Percentiles rank a stretch among this genome's conserved stretches.
Conservation (phyloP, 495 filamentous ascomycete species). For the Cercophora sp. region DNA sequence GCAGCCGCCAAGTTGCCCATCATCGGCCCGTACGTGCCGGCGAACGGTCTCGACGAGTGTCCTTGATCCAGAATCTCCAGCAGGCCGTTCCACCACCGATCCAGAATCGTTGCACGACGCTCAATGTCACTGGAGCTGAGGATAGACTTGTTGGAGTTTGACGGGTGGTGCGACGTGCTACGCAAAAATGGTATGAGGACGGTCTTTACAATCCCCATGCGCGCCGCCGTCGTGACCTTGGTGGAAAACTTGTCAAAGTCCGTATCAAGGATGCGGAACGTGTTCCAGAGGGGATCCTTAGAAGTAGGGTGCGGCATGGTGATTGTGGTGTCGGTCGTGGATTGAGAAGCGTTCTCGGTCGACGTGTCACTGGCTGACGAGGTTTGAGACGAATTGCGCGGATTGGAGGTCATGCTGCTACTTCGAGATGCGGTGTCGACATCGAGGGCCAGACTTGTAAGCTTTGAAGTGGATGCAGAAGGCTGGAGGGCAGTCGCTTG, state of each 20-base stretch:
- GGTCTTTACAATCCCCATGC: constrained; percentile 74
- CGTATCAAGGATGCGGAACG: constrained; percentile 74
- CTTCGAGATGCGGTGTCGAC: constrained; percentile 21
- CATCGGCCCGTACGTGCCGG: constrained; percentile 52
- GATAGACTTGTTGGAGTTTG: constrained; percentile 52
- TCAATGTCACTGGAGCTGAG: constrained; percentile 79
- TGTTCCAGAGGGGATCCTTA: constrained; percentile 85
- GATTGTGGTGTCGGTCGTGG: constrained; percentile 36
- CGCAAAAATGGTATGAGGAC: constrained; percentile 81
- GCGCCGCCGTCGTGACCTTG: constrained; percentile 68
- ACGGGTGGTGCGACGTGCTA: constrained; percentile 65
- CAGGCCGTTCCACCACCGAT: constrained; percentile 94
- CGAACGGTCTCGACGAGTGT: constrained; percentile 31
- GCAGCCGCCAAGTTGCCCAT: constrained; percentile 13
- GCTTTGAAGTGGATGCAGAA: constrained; percentile 5
- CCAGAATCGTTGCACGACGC: constrained; percentile 72
- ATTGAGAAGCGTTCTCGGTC: constrained; percentile 56
- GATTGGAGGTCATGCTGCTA: constrained; percentile 32
- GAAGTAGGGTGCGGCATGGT: constrained; percentile 43
- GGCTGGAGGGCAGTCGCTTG: background rate
- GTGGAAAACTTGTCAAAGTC: constrained; percentile 79
- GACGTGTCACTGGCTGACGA: constrained; percentile 36
- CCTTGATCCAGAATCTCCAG: constrained; percentile 78
- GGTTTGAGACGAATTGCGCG: constrained; percentile 51
- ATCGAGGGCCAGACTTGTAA: background rate